Evolutionary conservation across 768 basidiomycete species (phyloP), one percentile per base, ranked within the genome.

Genomic region (Termitomyces sp.): DNA sequence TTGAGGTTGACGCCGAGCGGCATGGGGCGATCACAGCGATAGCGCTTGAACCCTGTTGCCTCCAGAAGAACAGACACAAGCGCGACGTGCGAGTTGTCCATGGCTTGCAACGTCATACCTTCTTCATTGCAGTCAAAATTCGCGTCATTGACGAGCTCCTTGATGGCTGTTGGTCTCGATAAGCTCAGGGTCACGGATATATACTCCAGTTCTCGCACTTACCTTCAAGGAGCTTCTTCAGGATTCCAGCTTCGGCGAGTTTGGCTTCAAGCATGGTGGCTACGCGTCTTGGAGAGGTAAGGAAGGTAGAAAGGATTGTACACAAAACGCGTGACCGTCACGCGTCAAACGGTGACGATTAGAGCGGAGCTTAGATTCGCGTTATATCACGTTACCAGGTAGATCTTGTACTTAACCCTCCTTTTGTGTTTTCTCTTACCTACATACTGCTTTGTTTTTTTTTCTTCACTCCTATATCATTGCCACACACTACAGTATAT

Each of bases 1-100:
- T 78, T 81, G 38, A 98, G 78, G 73, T 96, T 91, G 65, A 91
- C 86, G 56, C 92, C 93, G 26, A 95, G 80, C 0, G 91, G 89
- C 82, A 98, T 91, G 35, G 95, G 91, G 6, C 94, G 83, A 73
- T 99, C 97, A 68, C 96, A 98, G 62, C 97, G 87, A 73, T 88
- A 99, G 52, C 79, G 76, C 64, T 83, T 80, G 80, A 99, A 98
- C 33, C 91, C 92, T 0, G 81, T 75, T 1, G 84, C 82, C 41
- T 87, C 75, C 31, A 99, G 81, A 59, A 88, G 82, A 47, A 97
- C 93, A 8, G 92, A 77, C 41, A 99, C 96, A 62, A 98, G 89
- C 1, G 96, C 97, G 66, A 99, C 96, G 72, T 98, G 96, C 2
- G 96, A 97, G 80, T 98, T 98, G 77, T 98, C 97, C 96, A 98